Evolutionary conservation across 164 flowering plant genomes (phyloP), one percentile per base, ranked within the genome.

Genomic region (Sextonia rubra): DNA sequence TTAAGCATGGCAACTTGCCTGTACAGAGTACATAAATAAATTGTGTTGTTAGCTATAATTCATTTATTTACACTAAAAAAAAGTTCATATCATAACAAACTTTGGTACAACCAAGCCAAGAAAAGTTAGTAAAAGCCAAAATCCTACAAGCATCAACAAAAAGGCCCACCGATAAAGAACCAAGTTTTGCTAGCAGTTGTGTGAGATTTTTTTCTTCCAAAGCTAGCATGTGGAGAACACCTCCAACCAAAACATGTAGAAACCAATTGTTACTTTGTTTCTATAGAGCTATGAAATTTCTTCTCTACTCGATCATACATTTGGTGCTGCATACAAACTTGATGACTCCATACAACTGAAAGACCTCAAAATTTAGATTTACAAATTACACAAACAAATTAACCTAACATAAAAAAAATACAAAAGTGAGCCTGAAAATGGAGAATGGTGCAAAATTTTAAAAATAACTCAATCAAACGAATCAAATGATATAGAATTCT

Each of bases 151-250:
- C 44, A 22, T 30, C 20, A 6, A 22, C 12, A 22, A n/a, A 3
- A n/a, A 73, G 4, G 15, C 66, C 17, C 52, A 76, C 83, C 81
- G 76, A 70, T 23, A 71, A 76, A 74, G 49, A 75, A 49, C 72
- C 69, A 71, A 75, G 81, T 68, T 81, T 75, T 78, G 44, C 27
- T 74, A 52, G 74, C 64, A 69, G 81, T 76, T 12, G 81, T 69
- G 65, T 75, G 81, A 73, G 69, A 30, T 76, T 81, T 76, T 44
- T 27, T 74, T 67, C 77, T 74, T 63, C 44, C 66, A 71, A 32
- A 71, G 74, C 67, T 58, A 78, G 76, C 81, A 81, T 78, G 78
- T 66, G 78, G 67, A 70, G 56, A 52, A 20, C 17, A 20, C 58
- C n/a, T 17, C n/a, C n/a, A 20, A 52, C 14, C 52, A 15, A 66